phyloP scores from a whole-genome alignment of 2,329 filamentous ascomycete genomes.

The Diaporthe humulicola region DNA sequence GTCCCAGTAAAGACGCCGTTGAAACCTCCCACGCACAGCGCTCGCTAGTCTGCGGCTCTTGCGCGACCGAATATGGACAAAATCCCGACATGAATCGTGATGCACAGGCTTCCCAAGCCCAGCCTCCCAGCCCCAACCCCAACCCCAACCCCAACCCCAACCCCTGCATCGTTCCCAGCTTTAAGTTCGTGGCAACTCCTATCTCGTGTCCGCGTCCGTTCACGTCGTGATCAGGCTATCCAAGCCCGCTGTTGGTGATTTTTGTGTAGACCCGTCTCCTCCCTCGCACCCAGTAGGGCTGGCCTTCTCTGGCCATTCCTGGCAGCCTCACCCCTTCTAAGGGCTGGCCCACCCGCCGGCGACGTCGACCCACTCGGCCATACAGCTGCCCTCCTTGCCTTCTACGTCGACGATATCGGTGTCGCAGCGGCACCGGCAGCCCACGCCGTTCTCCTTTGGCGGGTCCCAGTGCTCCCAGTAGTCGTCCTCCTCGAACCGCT shows the following conservation, averaged over 20 bases:
- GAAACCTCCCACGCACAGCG: constrained; percentile 27
- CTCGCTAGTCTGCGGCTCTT: constrained; percentile 34
- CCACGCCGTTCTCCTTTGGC: constrained; percentile 94
- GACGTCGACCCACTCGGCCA: constrained; percentile 97
- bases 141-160: no score
- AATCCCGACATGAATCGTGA: constrained; percentile 36
- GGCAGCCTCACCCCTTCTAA: constrained; percentile 45
- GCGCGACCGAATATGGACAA: constrained; percentile 35
- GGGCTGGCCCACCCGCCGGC: constrained; percentile 88
- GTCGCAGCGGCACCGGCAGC: constrained; percentile 95
- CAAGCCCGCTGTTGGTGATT: constrained; percentile 1
- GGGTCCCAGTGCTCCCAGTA: constrained; percentile 94
- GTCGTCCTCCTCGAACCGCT: constrained; percentile 90
- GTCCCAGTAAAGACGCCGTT: constrained; percentile 11
- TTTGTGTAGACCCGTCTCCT: constrained; percentile 19
- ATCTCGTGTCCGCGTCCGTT: constrained; percentile 28
- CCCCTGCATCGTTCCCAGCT: constrained; percentile 15
- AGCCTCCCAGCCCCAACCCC: neutral
- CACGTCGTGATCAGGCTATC: constrained; percentile 24
- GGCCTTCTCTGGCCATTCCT: neutral
- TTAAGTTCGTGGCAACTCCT: constrained; percentile 12
- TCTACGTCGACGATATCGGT: constrained; percentile 98
- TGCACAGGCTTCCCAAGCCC: constrained; percentile 18
- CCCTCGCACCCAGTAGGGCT: neutral
- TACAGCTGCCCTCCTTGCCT: constrained; percentile 95